Conservation (phyloP, 2,329 filamentous ascomycete species). For the Cladobotryum mycophilum region DNA sequence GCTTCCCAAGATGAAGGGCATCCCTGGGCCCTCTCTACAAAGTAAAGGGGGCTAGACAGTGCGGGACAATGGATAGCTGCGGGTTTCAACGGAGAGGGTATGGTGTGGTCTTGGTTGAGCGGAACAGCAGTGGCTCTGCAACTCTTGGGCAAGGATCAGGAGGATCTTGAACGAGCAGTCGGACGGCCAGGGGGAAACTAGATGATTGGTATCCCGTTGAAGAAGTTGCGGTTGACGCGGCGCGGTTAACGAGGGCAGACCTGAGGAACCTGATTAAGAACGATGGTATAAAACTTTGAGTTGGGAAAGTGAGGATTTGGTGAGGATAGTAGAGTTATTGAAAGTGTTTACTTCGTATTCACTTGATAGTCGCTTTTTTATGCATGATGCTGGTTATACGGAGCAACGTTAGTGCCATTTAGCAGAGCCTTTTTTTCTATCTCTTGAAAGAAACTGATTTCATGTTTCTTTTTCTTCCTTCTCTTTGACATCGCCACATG, state of each 20-base stretch:
- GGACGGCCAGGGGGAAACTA: conserved; percentile 31
- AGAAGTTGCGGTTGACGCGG: conserved; percentile 24
- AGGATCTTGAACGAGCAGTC: conserved; percentile 20
- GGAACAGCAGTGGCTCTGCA: conserved; percentile 42
- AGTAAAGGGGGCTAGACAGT: neutral
- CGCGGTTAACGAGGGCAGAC: conserved; percentile 30
- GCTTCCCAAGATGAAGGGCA: conserved; percentile 21
- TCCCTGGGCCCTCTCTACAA: neutral
- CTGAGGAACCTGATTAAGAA: conserved; percentile 25
- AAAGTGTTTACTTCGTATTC: too few species aligned
- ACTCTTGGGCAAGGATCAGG: conserved; percentile 34
- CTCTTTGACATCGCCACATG: too few species aligned
- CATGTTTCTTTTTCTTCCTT: too few species aligned
- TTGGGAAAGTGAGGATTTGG: too few species aligned
- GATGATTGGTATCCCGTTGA: conserved; percentile 36
- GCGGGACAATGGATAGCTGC: conserved; percentile 46
- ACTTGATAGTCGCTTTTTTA: too few species aligned
- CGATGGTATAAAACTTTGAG: too few species aligned
- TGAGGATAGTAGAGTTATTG: neutral
- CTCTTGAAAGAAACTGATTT: too few species aligned
- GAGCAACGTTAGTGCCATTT: too few species aligned
- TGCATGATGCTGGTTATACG: too few species aligned
- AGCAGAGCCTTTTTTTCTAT: too few species aligned
- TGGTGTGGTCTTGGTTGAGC: conserved; percentile 48
- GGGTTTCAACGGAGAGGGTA: conserved; percentile 46